A percentile compares a stretch with the other conserved stretches of the same genome.
These are phyloP conservation scores for Spirogloea muscicola DNA, from an alignment of 139 green algal species.

Conservation along the genomic window DNA sequence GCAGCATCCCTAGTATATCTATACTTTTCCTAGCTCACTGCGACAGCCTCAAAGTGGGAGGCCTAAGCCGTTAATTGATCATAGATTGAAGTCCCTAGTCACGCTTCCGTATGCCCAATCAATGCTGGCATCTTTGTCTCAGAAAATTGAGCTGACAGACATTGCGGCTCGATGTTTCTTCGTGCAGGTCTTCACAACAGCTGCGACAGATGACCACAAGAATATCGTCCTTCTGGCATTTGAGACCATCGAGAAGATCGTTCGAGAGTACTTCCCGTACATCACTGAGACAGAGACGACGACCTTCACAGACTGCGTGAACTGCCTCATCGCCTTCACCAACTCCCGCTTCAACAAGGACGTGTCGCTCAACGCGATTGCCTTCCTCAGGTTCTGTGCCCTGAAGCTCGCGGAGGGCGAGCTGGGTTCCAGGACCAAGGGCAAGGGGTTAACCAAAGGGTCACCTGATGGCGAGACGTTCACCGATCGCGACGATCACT, in stretches of 20 bases:
- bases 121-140: no score
- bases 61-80: no score
- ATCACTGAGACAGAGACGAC: conserved; percentile 97
- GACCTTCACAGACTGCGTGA: conserved; percentile 98
- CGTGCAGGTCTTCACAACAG: conserved; percentile 83
- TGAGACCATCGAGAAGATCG: conserved; percentile 93
- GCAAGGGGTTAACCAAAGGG: not conserved
- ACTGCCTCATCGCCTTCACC: conserved; percentile 99
- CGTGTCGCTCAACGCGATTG: conserved; percentile 92
- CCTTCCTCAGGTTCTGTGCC: conserved; percentile 96
- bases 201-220: conserved; percentile 58
- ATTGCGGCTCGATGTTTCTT: not conserved
- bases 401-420: conserved; percentile 89
- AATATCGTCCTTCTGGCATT: conserved; percentile 52
- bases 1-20: no score
- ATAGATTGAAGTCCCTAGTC: no score
- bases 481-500: conserved; percentile 84
- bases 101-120: no score
- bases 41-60: no score
- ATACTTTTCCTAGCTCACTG: no score
- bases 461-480: conserved; percentile 50
- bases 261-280: conserved; percentile 92
- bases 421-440: conserved; percentile 63
- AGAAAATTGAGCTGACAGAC: no score
- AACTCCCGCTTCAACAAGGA: conserved; percentile 92